A percentile compares a stretch with the other conserved stretches of the same genome.
Conservation (phyloP, 176 grass and related monocot species). For the Paspalum vaginatum region DNA sequence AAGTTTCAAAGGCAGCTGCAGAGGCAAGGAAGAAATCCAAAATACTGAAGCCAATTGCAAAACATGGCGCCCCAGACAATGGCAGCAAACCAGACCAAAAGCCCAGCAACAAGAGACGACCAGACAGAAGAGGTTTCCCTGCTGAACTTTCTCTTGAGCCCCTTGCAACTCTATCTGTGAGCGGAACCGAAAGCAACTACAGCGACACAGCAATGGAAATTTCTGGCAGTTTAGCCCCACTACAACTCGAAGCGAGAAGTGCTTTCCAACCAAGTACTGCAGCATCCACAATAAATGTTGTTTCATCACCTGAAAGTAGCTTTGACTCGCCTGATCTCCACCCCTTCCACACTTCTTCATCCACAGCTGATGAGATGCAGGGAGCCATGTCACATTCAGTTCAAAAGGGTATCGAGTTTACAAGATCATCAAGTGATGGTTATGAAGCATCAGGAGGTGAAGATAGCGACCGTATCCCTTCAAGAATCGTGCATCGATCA, state of each 20-base stretch:
- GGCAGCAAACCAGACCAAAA: slow-evolving; percentile 38
- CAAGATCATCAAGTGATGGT: slow-evolving; percentile 82
- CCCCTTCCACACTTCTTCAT: slow-evolving; percentile 76
- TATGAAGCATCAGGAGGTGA: slow-evolving; percentile 97
- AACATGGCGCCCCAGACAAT: slow-evolving; percentile 44
- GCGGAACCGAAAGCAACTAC: slow-evolving; percentile 60
- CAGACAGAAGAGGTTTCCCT: slow-evolving; percentile 52
- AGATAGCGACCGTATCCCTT: slow-evolving; percentile 90
- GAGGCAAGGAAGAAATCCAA: slow-evolving; percentile 90
- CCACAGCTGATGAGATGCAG: slow-evolving; percentile 68
- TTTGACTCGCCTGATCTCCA: slow-evolving; percentile 91
- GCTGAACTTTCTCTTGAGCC: slow-evolving; percentile 76
- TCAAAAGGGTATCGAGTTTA: slow-evolving; percentile 61
- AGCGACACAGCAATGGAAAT: slow-evolving; percentile 56
- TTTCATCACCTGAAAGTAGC: slow-evolving; percentile 91
- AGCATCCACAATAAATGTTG: slow-evolving; percentile 52
- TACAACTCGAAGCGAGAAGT: slow-evolving; percentile 90
- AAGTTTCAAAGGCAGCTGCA: slow-evolving; percentile 91
- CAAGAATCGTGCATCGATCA: slow-evolving; percentile 88
- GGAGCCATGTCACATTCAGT: slow-evolving; percentile 18
- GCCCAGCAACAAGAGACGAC: slow-evolving; percentile 41
- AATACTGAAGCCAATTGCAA: slow-evolving; percentile 73
- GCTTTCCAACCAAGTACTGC: slow-evolving; percentile 69
- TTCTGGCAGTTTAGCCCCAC: slow-evolving; percentile 67
- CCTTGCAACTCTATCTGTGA: slow-evolving; percentile 69